Evolutionary conservation across 2,329 filamentous ascomycete species (phyloP).

Genomic region (Dryadomyces quercivorus): DNA sequence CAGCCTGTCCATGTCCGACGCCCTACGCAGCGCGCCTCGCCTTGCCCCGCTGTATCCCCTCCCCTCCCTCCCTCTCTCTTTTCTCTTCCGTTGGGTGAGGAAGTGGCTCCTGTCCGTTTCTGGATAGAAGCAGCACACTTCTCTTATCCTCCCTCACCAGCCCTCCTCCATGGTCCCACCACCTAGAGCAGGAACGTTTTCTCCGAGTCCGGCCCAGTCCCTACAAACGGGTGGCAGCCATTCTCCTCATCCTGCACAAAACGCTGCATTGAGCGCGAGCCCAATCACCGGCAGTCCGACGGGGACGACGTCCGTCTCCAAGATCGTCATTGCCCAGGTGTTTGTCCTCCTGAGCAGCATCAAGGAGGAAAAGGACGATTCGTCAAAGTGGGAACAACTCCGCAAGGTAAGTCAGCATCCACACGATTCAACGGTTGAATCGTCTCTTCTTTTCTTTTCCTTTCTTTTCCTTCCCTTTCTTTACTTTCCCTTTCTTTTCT

Average conservation of each 20-base stretch:
- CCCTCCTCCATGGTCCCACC: conserved; percentile 41
- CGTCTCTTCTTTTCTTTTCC: neutral
- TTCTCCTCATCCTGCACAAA: conserved; percentile 44
- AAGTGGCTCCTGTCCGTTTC: conserved; percentile 14
- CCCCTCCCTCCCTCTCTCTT: neutral
- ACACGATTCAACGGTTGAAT: neutral
- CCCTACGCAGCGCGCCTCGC: neutral
- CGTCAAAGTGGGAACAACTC: conserved; percentile 89
- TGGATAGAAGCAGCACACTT: conserved; percentile 13
- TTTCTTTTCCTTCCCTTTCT: too few species aligned
- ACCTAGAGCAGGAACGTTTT: conserved; percentile 52
- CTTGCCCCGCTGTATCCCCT: neutral
- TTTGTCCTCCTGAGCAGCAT: conserved; percentile 89
- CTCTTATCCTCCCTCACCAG: conserved; percentile 5
- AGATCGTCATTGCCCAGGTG: conserved; percentile 91
- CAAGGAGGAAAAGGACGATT: conserved; percentile 80
- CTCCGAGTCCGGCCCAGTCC: conserved; percentile 46
- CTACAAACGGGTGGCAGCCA: conserved; percentile 44
- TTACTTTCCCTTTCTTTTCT: too few species aligned
- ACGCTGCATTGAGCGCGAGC: conserved; percentile 45
- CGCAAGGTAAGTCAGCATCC: conserved; percentile 54
- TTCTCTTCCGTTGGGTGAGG: conserved; percentile 12
- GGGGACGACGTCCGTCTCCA: conserved; percentile 59
- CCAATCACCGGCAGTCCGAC: conserved; percentile 51
- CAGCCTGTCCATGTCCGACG: conserved; percentile 4